Evolutionary conservation across 495 filamentous ascomycete species (phyloP).

Genomic region (Chlorociboria aeruginascens): DNA sequence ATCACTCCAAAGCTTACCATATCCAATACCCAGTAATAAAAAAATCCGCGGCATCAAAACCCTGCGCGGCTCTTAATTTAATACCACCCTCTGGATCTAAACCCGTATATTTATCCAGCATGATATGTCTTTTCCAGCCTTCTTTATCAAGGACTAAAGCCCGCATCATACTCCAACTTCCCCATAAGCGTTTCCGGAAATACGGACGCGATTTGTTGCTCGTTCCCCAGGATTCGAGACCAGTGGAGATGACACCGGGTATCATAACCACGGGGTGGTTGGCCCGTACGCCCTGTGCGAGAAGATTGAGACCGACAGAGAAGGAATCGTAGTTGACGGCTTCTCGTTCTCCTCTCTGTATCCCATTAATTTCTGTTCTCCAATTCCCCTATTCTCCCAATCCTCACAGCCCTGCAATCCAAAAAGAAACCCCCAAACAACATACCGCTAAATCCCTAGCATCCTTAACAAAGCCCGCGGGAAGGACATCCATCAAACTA

Average conservation of each 20-base stretch:
- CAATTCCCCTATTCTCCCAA: background rate
- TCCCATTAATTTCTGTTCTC: background rate
- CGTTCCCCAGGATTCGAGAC: constrained; percentile 93
- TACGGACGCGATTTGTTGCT: constrained; percentile 69
- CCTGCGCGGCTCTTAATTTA: constrained; percentile 88
- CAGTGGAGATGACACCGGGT: constrained; percentile 93
- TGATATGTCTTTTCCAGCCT: constrained; percentile 89
- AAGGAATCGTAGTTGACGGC: constrained; percentile 89
- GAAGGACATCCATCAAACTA: constrained; percentile 67
- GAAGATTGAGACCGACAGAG: constrained; percentile 69
- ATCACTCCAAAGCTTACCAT: constrained; percentile 35
- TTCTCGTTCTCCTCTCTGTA: constrained; percentile 70
- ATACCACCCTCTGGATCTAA: constrained; percentile 77
- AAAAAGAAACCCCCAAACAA: background rate
- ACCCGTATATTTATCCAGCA: constrained; percentile 86
- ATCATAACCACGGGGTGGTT: constrained; percentile 92
- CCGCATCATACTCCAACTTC: constrained; percentile 96
- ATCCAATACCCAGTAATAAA: constrained; percentile 91
- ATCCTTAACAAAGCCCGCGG: constrained; percentile 69
- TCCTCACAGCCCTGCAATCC: background rate
- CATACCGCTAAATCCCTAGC: constrained; percentile 69
- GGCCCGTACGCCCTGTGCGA: constrained; percentile 69
- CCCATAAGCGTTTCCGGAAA: constrained; percentile 89
- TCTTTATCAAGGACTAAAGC: constrained; percentile 88
- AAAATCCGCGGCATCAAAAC: constrained; percentile 98